A percentile compares a stretch with the other conserved stretches of the same genome.
Conservation (phyloP, 1,139 yeast species). For the Yamadazyma atmosphaerica region DNA sequence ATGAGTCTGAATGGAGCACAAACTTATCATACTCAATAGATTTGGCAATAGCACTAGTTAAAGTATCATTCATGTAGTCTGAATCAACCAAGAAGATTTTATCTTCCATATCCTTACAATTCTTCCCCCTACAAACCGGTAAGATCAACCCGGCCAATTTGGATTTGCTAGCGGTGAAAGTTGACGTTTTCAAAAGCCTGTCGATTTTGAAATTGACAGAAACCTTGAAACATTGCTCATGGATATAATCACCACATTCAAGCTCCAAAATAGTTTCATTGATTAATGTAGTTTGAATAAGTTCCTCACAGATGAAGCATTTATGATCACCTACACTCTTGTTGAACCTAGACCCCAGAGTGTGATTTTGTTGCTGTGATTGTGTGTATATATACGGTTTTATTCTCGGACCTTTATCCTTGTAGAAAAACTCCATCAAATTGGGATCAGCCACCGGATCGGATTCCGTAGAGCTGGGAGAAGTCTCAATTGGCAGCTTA, state of each 20-base stretch:
- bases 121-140: conserved; percentile 14
- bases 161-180: conserved; percentile 11
- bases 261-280: conserved; percentile 35
- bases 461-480: conserved; percentile 6
- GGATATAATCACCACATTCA: conserved; percentile 40
- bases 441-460: conserved; percentile 1
- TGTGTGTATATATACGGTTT: conserved; percentile 25
- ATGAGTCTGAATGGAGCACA: conserved; percentile 1
- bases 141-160: conserved; percentile 9
- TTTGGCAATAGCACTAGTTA: conserved; percentile 12
- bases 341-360: conserved; percentile 6
- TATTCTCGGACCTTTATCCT: conserved; percentile 25
- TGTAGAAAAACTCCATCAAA: conserved; percentile 3
- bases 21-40: conserved; percentile 14
- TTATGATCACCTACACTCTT: conserved; percentile 8
- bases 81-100: conserved; percentile 9
- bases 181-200: conserved; percentile 5
- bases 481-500: background rate
- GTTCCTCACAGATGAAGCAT: conserved; percentile 42
- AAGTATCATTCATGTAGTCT: conserved; percentile 5
- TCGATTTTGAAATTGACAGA: conserved; percentile 15
- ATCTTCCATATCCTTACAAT: conserved; percentile 3
- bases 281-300: conserved; percentile 30
- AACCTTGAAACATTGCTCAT: conserved; percentile 36
- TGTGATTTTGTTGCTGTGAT: conserved; percentile 4